These are phyloP conservation scores for Aureobasidium pullulans DNA, from an alignment of 2,329 filamentous ascomycete genomes.

Conservation along the genomic window DNA sequence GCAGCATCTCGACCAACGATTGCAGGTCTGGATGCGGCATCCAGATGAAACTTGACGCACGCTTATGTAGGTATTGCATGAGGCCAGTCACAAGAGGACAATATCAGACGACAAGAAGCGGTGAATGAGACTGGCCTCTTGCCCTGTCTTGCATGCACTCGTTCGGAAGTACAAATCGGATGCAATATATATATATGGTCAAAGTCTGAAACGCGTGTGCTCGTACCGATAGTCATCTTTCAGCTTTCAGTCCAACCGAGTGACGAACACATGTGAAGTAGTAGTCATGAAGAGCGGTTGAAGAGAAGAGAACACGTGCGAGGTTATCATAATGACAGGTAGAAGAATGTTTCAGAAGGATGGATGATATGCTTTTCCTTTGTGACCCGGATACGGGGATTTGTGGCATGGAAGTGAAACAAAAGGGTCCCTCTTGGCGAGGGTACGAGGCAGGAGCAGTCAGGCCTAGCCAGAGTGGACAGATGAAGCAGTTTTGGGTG, in stretches of 20 bases:
- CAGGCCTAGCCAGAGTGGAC: background rate
- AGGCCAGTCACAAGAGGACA: background rate
- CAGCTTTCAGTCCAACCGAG: background rate
- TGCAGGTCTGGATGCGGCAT: constrained; percentile 1
- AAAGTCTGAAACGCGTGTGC: background rate
- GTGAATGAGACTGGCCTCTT: background rate
- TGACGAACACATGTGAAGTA: background rate
- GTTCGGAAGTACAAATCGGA: background rate
- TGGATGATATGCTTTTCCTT: background rate
- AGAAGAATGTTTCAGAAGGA: background rate
- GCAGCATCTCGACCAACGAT: background rate
- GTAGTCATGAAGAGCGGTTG: background rate
- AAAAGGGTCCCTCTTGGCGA: background rate
- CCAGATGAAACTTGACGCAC: background rate
- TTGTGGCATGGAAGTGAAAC: background rate
- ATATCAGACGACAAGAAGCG: background rate
- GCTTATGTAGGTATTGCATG: constrained; percentile 7
- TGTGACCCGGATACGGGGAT: background rate
- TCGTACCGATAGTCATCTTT: background rate
- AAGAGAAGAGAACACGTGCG: background rate
- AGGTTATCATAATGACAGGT: background rate
- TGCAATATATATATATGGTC: background rate
- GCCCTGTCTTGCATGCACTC: background rate
- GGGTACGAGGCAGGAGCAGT: background rate
- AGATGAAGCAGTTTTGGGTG: background rate